These are phyloP conservation scores for Wilcoxina mikolae DNA, from an alignment of 495 filamentous ascomycete genomes.

Conservation along the genomic window DNA sequence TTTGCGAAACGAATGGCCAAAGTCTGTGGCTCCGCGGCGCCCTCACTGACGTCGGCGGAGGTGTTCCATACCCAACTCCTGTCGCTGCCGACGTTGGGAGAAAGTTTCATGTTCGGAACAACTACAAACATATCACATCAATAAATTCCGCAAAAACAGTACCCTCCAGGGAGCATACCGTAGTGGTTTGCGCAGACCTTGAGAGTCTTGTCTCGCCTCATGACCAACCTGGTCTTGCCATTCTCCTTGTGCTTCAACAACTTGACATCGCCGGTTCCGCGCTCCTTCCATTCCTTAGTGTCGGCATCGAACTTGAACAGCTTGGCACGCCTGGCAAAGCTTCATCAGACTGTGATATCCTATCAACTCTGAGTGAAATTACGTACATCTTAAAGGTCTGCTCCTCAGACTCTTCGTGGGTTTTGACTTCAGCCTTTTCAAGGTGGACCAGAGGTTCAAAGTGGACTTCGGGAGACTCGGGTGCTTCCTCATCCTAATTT, in stretches of 20 bases:
- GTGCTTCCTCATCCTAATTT: conserved; percentile 46
- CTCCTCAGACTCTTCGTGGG: conserved; percentile 96
- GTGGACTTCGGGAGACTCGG: conserved; percentile 80
- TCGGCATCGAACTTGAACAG: conserved; percentile 95
- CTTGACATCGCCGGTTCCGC: conserved; percentile 90
- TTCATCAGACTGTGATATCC: conserved; percentile 7
- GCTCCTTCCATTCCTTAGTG: conserved; percentile 93
- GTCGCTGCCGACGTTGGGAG: conserved; percentile 92
- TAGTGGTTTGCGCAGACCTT: conserved; percentile 99
- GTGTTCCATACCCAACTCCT: conserved; percentile 99
- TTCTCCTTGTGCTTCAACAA: conserved; percentile 98
- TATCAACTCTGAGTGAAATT: neutral
- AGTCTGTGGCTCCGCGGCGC: conserved; percentile 89
- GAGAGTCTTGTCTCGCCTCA: conserved; percentile 97
- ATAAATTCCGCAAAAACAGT: neutral
- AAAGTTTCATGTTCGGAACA: conserved; percentile 97
- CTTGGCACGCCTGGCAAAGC: conserved; percentile 56
- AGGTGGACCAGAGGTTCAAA: conserved; percentile 92
- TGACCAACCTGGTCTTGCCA: conserved; percentile 91
- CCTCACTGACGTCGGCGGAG: conserved; percentile 92
- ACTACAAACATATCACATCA: conserved; percentile 43
- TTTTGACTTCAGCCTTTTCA: conserved; percentile 92
- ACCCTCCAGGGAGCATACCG: conserved; percentile 45
- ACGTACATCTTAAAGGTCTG: conserved; percentile 83
- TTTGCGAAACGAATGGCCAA: conserved; percentile 97